These are phyloP conservation scores for barrel medic (Medicago truncatula) DNA, from an alignment of 306 rosid genomes.

Conservation along the genomic window DNA sequence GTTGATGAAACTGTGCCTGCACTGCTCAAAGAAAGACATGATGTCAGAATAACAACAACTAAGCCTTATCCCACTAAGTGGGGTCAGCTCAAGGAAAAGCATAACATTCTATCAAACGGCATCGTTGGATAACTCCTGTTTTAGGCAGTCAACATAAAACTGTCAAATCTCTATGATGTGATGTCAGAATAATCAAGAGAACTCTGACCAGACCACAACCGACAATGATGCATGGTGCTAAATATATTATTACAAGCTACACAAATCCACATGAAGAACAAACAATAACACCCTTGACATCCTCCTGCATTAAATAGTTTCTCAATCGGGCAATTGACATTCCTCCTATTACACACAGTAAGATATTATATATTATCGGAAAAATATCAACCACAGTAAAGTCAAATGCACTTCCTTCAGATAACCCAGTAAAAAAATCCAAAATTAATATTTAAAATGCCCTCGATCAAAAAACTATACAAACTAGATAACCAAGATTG, in stretches of 20 bases:
- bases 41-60: constrained; percentile 27
- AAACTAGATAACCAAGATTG: constrained; percentile 11
- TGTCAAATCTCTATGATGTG: too few relatives aligned
- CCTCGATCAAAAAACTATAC: constrained; percentile 7
- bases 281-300: constrained; percentile 8
- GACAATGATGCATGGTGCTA: constrained; percentile 22
- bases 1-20: constrained; percentile 50
- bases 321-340: constrained; percentile 20
- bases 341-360: constrained; percentile 20
- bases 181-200: constrained; percentile 40
- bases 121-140: too few relatives aligned
- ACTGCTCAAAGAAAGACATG: constrained; percentile 51
- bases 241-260: constrained; percentile 8
- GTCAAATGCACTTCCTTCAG: constrained; percentile 1
- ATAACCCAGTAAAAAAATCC: neutral
- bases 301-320: constrained; percentile 13
- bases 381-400: constrained; percentile 30
- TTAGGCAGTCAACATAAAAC: too few relatives aligned
- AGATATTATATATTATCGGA: neutral
- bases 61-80: too few relatives aligned
- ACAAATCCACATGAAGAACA: neutral
- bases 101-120: too few relatives aligned
- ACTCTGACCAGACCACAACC: neutral
- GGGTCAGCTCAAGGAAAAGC: too few relatives aligned
- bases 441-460: neutral